phyloP scores from a whole-genome alignment of 2,329 filamentous ascomycete genomes.

The Pyricularia pennisetigena region DNA sequence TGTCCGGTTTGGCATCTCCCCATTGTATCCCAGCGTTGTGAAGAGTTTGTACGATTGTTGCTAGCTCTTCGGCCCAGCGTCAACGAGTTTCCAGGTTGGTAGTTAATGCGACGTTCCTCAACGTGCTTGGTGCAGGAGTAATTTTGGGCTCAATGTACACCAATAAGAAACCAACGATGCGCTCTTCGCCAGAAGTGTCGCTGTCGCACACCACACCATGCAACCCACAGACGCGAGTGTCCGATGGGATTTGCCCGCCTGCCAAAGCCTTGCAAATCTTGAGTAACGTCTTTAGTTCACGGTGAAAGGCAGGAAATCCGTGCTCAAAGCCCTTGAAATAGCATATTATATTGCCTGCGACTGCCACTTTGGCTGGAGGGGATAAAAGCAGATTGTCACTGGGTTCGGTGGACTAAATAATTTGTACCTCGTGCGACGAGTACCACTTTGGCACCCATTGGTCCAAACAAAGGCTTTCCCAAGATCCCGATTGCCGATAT shows the following conservation, averaged over 20 bases:
- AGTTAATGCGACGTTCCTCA: neutral
- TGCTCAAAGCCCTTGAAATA: neutral
- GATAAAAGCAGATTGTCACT: neutral
- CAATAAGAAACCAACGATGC: neutral
- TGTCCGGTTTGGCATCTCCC: neutral
- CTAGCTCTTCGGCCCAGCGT: neutral
- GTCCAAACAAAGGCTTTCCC: neutral
- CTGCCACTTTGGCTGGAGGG: neutral
- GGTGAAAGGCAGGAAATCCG: neutral
- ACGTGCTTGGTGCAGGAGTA: neutral
- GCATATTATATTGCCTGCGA: neutral
- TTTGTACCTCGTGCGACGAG: neutral
- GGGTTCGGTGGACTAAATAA: neutral
- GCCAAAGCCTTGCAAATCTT: neutral
- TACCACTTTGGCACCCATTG: neutral
- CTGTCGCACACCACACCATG: neutral
- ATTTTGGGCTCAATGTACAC: neutral
- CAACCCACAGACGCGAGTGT: neutral
- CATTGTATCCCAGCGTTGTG: neutral
- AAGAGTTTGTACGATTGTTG: neutral
- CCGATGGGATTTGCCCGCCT: neutral
- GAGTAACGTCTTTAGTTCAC: neutral
- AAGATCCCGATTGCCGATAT: neutral
- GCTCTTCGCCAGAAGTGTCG: neutral
- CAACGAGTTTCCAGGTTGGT: neutral